These are phyloP conservation scores for Lenzites betulinus DNA, from an alignment of 768 basidiomycete genomes.

Conservation along the genomic window DNA sequence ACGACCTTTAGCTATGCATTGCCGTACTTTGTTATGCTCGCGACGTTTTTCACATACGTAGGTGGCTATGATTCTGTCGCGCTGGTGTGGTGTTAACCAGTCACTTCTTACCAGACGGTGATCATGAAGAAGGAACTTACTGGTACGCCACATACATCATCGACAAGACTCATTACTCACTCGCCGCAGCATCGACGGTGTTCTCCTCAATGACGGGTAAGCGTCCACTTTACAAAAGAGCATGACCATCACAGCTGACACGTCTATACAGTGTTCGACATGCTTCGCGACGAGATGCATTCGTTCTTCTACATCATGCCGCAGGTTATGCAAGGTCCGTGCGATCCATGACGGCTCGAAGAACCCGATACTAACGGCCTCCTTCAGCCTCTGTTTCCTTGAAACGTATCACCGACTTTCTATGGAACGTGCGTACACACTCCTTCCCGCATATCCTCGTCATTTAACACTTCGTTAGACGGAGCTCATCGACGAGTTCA, in stretches of 20 bases:
- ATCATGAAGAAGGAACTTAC: slow-evolving; percentile 41
- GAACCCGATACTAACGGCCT: too few relatives aligned
- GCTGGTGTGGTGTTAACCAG: neutral
- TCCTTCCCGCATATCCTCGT: neutral
- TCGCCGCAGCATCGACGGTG: slow-evolving; percentile 9
- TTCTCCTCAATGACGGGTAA: slow-evolving; percentile 22
- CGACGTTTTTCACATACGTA: slow-evolving; percentile 62
- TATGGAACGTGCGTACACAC: slow-evolving; percentile 28
- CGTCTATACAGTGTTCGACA: slow-evolving; percentile 8
- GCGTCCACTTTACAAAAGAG: neutral
- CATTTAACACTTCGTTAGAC: slow-evolving; percentile 7
- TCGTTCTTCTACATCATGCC: slow-evolving; percentile 4
- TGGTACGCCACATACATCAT: slow-evolving; percentile 16
- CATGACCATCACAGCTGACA: neutral
- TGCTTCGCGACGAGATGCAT: slow-evolving; percentile 12
- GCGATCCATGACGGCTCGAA: too few relatives aligned
- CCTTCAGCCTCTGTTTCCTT: slow-evolving; percentile 39
- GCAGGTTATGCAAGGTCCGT: slow-evolving; percentile 2
- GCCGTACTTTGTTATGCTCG: slow-evolving; percentile 64
- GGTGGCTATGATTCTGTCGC: slow-evolving; percentile 17
- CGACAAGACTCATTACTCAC: neutral
- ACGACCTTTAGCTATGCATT: slow-evolving; percentile 48
- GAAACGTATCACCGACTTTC: slow-evolving; percentile 42
- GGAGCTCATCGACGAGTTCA: slow-evolving; percentile 23
- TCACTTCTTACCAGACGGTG: slow-evolving; percentile 31